Conservation (phyloP, 1,284 basidiomycete species). For the Microbotryomycetes sp. region DNA sequence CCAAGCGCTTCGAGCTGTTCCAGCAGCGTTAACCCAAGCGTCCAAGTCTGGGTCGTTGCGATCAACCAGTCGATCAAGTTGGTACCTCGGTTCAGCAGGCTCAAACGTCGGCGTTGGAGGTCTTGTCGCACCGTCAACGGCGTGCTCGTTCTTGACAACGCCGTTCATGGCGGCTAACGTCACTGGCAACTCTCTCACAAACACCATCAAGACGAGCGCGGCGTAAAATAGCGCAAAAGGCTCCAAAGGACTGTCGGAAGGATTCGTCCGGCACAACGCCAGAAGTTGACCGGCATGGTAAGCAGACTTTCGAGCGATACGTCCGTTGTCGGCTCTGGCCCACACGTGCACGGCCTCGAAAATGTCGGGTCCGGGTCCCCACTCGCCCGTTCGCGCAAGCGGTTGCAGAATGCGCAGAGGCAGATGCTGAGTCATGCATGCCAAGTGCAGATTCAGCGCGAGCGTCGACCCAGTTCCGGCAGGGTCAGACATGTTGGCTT, state of each 20-base stretch:
- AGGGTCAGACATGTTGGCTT: slow-evolving; percentile 10
- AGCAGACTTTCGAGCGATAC: slow-evolving; percentile 14
- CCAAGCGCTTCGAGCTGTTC: not conserved
- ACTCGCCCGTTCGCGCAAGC: slow-evolving; percentile 11
- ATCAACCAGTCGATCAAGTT: slow-evolving; percentile 20
- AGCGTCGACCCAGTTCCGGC: slow-evolving; percentile 6
- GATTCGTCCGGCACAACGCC: slow-evolving; percentile 11
- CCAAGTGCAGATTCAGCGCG: slow-evolving; percentile 23
- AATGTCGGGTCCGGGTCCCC: not conserved
- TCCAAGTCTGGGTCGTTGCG: slow-evolving; percentile 7
- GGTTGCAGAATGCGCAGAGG: slow-evolving; percentile 24
- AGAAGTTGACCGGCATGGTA: slow-evolving; percentile 29
- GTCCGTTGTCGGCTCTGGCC: slow-evolving; percentile 11
- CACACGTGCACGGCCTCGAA: slow-evolving; percentile 4
- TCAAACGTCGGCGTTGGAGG: not conserved
- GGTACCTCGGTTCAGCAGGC: not conserved
- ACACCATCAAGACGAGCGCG: slow-evolving; percentile 22
- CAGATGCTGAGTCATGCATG: slow-evolving; percentile 12
- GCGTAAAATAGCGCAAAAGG: slow-evolving; percentile 27
- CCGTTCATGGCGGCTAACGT: not conserved
- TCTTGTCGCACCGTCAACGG: not conserved
- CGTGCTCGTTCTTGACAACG: not conserved
- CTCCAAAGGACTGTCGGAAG: slow-evolving; percentile 22
- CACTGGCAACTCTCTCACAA: slow-evolving; percentile 3
- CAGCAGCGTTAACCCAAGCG: slow-evolving; percentile 7